Base-by-base conservation (phyloP, 106 monocot genomes). In the Dioscorea dumetorum region DNA sequence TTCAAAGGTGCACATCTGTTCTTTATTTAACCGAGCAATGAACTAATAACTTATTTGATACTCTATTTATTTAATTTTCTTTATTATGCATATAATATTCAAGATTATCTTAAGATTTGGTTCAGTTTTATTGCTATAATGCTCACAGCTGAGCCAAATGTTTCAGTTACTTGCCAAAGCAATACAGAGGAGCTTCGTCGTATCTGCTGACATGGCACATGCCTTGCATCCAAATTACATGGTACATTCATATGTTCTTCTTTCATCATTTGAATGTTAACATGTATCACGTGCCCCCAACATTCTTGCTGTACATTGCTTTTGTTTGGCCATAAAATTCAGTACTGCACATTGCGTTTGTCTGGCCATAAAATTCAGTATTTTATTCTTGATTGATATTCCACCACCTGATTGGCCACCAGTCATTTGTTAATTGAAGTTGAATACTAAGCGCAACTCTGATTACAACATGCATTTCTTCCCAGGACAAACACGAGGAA, bases 181-280 rank as follows among this genome's bases (percentile, higher is more conserved):
- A 72, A 90, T 99, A 57, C 97, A 92, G 74, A 76, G 70, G 77
- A 99, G 97, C 70, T 99, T 97, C 57, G 76, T 97, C 24, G 97
- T 99, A 53, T 99, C 97, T 81, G 97, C 97, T 49, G 97, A 99
- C 58, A 99, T 99, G 97, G 97, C 97, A 48, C 97, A 99, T 77
- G 97, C 97, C 31, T 77, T 99, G 32, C 97, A 99, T 74, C 97
- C 97, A 57, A 99, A 99, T 74, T 92, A 92, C 66, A 83, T 90
- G 89, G 97, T 99, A 90, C 19, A 19, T 18, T 23, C 56, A 15
- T 48, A 60, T 58, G 8, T 65, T 65, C 10, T 41, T 41, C 41
- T 41, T 41, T 41, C 28, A 28, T 28, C 28, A 28, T 28, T 28
- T 28, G 28, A 28, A 28, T 28, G 28, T 1, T 3, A 28, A 28